Base-by-base conservation (phyloP, 345 rosid species). In the Conringia planisiliqua region DNA sequence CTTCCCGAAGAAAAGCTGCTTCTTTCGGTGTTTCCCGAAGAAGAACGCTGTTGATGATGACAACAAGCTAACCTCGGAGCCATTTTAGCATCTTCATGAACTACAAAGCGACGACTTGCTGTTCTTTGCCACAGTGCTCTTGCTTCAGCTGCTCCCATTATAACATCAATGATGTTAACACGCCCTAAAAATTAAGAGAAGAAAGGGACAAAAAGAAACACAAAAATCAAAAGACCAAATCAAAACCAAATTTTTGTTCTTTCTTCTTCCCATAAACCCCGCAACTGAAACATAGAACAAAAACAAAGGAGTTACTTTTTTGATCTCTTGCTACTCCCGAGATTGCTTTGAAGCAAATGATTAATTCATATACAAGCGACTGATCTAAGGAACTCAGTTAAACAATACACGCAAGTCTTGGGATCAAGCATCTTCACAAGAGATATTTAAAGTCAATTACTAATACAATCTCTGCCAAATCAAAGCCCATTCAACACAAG, bases 51-150 rank as follows among this genome's bases (percentile, higher is more conserved):
- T 4, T 68, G 74, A 1, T 64, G 81, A 14, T 92, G 99, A 79
- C 93, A 89, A 77, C 87, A 95, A 80, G 97, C 96, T 83, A 95
- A 78, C 80, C 86, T 90, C 27, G 97, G 97, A 72, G 99, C 97
- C 81, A 93, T 81, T 78, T 90, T 89, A 39, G 92, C 90, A 87
- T 94, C 98, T 75, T 94, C 98, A 72, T 94, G 97, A 60, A 72
- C 48, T 58, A 42, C 62, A 85, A 93, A 90, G 81, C 87, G 87
- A 71, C 97, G 97, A 80, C 89, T 92, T 29, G 87, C 92, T 39
- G 87, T 75, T 82, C 97, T 84, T 78, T 95, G 97, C 99, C 96
- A 89, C 55, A 80, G 82, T 60, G 90, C 92, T 80, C 97, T 86
- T 50, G 89, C 93, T 82, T 94, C 98, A 36, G 93, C 92, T 75